Evolutionary conservation across 495 filamentous ascomycete species (phyloP).

Genomic region (Chaetomidium leptoderma): DNA sequence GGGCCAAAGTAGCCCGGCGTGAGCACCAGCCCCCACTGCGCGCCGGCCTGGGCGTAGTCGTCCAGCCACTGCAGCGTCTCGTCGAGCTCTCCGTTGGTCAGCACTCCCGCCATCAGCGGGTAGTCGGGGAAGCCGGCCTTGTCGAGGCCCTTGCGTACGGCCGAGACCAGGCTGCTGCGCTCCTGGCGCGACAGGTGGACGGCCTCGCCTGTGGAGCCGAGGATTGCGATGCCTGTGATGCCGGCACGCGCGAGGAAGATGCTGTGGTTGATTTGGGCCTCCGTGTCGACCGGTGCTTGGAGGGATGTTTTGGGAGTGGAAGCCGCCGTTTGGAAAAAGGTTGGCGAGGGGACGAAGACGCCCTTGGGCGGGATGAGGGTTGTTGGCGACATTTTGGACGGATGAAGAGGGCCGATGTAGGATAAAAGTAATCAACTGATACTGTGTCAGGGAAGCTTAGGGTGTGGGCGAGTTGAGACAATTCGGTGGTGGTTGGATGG

Average conservation of each 20-base stretch:
- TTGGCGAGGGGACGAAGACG: conserved; percentile 44
- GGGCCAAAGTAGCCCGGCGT: conserved; percentile 56
- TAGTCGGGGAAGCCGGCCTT: conserved; percentile 55
- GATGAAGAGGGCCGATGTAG: neutral
- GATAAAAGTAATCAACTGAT: neutral
- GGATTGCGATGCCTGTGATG: conserved; percentile 60
- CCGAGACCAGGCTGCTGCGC: conserved; percentile 51
- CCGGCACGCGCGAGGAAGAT: conserved; percentile 59
- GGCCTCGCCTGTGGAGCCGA: conserved; percentile 67
- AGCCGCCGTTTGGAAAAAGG: conserved; percentile 36
- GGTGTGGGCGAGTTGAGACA: too few species aligned
- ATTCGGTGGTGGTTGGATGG: too few species aligned
- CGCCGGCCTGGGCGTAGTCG: conserved; percentile 55
- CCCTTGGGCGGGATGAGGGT: conserved; percentile 34
- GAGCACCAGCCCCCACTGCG: conserved; percentile 59
- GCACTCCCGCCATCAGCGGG: conserved; percentile 64
- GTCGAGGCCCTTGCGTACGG: conserved; percentile 51
- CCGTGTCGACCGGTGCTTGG: conserved; percentile 45
- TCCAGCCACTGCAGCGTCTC: conserved; percentile 58
- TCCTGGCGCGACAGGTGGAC: conserved; percentile 60
- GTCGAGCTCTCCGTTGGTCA: conserved; percentile 57
- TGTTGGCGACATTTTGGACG: neutral
- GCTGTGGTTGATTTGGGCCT: conserved; percentile 55
- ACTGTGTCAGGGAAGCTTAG: too few species aligned
- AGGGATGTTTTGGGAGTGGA: neutral